Base-by-base conservation (phyloP, 495 filamentous ascomycete genomes). In the Penicillium chermesinum region DNA sequence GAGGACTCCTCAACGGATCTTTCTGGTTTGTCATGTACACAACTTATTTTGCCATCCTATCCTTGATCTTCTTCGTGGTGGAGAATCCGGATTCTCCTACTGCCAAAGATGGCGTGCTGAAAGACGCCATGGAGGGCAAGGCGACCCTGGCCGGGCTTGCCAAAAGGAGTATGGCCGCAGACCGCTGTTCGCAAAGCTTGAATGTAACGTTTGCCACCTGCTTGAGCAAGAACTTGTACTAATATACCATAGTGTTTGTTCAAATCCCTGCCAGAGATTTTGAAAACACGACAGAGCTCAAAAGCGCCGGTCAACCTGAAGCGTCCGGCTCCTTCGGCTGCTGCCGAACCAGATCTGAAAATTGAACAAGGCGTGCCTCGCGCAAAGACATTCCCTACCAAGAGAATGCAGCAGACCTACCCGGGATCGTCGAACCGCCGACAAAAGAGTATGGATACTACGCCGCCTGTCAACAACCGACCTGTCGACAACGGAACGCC, bases 11-110 rank as follows among this genome's bases (percentile, higher is more conserved):
- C 17, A 86, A 87, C 55, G 93, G 93, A 0, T 87, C 90, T 0
- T 95, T 91, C 68, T 98, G 93, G 93, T 96, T 96, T 56, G 87
- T 86, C 39, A 89, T 96, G 70, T 97, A 96, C 55, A 95, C 93
- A 2, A 87, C 89, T 12, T 97, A 96, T 69, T 97, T 96, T 63
- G 85, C 90, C 17, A 89, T 96, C 36, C 74, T 98, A 8, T 89
- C 90, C 0, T 69, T 97, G 47, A 72, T 96, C 12, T 98, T 91
- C 67, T 96, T 85, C 57, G 88, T 89, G 0, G 66, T 96, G 12
- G 91, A 96, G 64, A 96, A 95, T 57, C 87, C 88, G 14, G 81
- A 91, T 48, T 89, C 85, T 53, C 61, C 78, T 2, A 79, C 74
- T 2, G 85, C 83, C n/a, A 79, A 87, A 32, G 72, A 81, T 27